phyloP scores from a whole-genome alignment of 2,329 filamentous ascomycete genomes.

The Botrytis hyacinthi region DNA sequence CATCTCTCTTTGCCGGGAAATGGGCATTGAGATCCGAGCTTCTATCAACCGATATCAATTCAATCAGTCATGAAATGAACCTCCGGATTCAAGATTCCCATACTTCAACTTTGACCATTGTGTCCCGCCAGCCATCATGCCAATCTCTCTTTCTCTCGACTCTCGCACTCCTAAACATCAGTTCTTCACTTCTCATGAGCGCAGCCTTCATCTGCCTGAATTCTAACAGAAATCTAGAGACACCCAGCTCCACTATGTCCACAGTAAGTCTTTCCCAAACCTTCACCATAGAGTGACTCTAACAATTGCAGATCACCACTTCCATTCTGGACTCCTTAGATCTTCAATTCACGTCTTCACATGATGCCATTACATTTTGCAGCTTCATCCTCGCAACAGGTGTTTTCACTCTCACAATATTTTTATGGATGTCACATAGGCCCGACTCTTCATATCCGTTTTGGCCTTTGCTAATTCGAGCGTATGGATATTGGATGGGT shows the following conservation, averaged over 20 bases:
- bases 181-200: conserved; percentile 6
- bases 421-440: neutral
- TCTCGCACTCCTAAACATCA: neutral
- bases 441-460: neutral
- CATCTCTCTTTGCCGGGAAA: neutral
- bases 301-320: neutral
- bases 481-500: neutral
- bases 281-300: neutral
- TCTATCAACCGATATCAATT: neutral
- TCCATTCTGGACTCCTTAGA: neutral
- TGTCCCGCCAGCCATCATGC: neutral
- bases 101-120: neutral
- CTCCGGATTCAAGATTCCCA: neutral
- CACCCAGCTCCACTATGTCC: neutral
- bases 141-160: neutral
- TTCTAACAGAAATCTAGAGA: neutral
- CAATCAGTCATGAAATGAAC: neutral
- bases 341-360: neutral
- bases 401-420: neutral
- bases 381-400: neutral
- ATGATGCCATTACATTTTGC: neutral
- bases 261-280: neutral
- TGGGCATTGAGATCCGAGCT: neutral
- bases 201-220: neutral
- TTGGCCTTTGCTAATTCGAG: neutral